Evolutionary conservation across 2,329 filamentous ascomycete species (phyloP).

Genomic region (Remersonia thermophila): DNA sequence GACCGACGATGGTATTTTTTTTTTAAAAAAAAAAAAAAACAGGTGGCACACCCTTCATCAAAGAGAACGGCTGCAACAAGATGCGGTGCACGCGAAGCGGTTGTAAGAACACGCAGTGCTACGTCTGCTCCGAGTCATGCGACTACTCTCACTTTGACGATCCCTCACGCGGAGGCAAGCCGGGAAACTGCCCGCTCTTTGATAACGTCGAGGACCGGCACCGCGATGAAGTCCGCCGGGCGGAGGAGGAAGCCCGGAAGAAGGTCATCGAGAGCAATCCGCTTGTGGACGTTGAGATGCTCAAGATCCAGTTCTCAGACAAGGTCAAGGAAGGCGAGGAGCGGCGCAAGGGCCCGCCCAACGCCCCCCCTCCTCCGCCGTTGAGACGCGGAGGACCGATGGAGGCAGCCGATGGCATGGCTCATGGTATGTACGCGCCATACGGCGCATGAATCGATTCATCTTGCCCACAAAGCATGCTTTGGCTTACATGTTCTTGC

Average conservation of each 20-base stretch:
- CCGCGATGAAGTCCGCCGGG: conserved; percentile 47
- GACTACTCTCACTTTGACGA: conserved; percentile 63
- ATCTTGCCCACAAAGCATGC: no score
- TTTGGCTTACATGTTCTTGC: no score
- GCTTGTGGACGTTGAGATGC: conserved; percentile 40
- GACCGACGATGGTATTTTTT: no score
- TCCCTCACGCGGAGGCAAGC: conserved; percentile 29
- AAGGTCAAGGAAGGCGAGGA: conserved; percentile 33
- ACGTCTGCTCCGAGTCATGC: conserved; percentile 57
- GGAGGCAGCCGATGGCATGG: no score
- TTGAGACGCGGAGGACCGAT: no score
- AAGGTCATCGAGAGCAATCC: conserved; percentile 48
- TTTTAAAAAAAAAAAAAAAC: no score
- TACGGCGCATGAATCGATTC: no score
- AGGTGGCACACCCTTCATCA: conserved; percentile 65
- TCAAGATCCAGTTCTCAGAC: conserved; percentile 49
- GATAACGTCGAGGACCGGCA: conserved; percentile 51
- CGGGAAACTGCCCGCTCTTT: conserved; percentile 53
- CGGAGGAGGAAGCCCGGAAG: conserved; percentile 45
- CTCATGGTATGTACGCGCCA: no score
- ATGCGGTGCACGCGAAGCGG: conserved; percentile 53
- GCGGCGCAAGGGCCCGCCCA: conserved; percentile 11
- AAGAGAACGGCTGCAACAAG: conserved; percentile 71
- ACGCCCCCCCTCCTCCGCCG: background rate
- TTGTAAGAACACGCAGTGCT: conserved; percentile 47